phyloP scores from a whole-genome alignment of 2,329 filamentous ascomycete species.

The Aspergillus sp. region DNA sequence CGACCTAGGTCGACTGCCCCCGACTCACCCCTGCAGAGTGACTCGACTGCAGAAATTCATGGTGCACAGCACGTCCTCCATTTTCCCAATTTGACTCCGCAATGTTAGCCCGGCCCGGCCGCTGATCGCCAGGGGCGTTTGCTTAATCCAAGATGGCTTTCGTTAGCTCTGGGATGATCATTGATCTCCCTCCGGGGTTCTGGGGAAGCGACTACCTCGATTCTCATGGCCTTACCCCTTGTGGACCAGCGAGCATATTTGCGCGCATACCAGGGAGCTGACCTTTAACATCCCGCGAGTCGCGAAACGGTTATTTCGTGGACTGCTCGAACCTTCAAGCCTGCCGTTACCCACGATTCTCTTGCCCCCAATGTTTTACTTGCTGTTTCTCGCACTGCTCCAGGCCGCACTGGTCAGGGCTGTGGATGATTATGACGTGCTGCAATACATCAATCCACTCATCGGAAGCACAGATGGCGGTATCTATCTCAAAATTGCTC shows the following conservation, averaged over 20 bases:
- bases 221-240: background rate
- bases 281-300: background rate
- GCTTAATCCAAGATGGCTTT: background rate
- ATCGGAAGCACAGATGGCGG: constrained; percentile 55
- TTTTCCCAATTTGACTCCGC: background rate
- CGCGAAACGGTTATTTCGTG: background rate
- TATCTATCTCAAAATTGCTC: constrained; percentile 12
- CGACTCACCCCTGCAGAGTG: background rate
- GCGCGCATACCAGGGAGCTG: background rate
- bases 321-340: background rate
- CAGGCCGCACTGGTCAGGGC: constrained; percentile 9
- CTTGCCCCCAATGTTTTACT: constrained; percentile 6
- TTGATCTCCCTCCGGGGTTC: background rate
- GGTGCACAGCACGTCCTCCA: background rate
- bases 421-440: constrained; percentile 38
- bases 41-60: background rate
- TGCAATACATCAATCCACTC: constrained; percentile 51
- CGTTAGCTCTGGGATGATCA: background rate
- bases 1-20: background rate
- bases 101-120: background rate
- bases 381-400: constrained; percentile 3
- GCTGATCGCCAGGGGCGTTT: constrained; percentile 8
- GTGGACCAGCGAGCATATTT: background rate
- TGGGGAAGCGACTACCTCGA: background rate
- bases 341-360: background rate